Conservation (phyloP, 2,329 filamentous ascomycete genomes). For the Cladosporium sp. region DNA sequence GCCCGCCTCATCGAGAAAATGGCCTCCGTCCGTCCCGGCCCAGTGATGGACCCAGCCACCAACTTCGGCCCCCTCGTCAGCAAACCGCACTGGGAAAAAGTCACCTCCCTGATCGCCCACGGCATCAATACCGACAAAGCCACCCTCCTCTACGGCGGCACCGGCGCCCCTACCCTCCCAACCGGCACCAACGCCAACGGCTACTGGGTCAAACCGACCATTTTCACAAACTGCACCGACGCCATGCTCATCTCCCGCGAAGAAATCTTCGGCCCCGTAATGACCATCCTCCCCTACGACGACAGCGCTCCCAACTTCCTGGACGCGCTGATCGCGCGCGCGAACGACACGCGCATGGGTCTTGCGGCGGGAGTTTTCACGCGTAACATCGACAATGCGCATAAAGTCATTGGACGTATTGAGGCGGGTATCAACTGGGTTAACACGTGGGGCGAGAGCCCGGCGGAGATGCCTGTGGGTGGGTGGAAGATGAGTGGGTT, state of each 20-base stretch:
- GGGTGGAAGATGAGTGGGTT: constrained; percentile 91
- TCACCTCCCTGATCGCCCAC: constrained; percentile 72
- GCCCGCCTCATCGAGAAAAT: constrained; percentile 69
- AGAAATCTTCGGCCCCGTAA: constrained; percentile 87
- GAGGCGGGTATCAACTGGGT: constrained; percentile 90
- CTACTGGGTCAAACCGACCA: constrained; percentile 81
- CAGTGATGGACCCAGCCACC: constrained; percentile 68
- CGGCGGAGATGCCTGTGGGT: constrained; percentile 88
- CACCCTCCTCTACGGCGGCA: constrained; percentile 70
- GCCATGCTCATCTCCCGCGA: constrained; percentile 76
- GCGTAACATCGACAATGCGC: constrained; percentile 70
- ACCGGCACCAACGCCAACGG: constrained; percentile 55
- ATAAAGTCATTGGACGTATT: constrained; percentile 68
- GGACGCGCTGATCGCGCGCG: constrained; percentile 68
- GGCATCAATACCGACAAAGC: constrained; percentile 74
- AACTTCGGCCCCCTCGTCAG: constrained; percentile 87
- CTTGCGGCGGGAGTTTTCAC: constrained; percentile 85
- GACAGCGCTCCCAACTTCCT: constrained; percentile 45
- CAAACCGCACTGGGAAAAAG: constrained; percentile 72
- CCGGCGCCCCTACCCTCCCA: constrained; percentile 56
- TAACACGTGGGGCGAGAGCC: constrained; percentile 90
- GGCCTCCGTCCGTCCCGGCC: constrained; percentile 66
- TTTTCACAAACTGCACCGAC: constrained; percentile 85
- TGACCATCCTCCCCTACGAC: constrained; percentile 75
- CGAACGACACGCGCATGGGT: constrained; percentile 75